Percentiles rank a stretch among this genome's conserved stretches.
phyloP scores from a whole-genome alignment of 2,329 filamentous ascomycete species.

The Alternaria burnsii region DNA sequence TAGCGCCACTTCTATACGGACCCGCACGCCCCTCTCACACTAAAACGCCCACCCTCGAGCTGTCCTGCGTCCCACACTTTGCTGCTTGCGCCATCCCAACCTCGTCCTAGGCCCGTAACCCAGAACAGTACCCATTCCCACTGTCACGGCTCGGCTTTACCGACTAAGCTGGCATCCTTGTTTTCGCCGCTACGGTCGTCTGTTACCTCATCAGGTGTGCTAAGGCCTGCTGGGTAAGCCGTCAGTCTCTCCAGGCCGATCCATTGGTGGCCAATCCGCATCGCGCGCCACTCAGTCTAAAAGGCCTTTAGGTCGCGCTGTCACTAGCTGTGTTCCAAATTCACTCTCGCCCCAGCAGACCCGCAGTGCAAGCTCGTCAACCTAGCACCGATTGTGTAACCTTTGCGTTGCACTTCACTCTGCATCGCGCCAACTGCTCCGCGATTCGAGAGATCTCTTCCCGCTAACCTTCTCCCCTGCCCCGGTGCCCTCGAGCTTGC shows the following conservation, averaged over 20 bases:
- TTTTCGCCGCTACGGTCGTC: slow-evolving; percentile 34
- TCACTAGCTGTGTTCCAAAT: slow-evolving; percentile 46
- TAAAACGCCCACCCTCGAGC: slow-evolving; percentile 22
- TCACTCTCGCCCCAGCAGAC: slow-evolving; percentile 33
- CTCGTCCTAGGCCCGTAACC: slow-evolving; percentile 34
- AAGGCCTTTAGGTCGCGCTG: slow-evolving; percentile 39
- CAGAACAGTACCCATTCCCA: slow-evolving; percentile 43
- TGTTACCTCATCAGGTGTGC: slow-evolving; percentile 51
- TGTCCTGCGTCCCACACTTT: slow-evolving; percentile 31
- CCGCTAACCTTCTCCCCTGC: slow-evolving; percentile 36
- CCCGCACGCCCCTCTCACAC: slow-evolving; percentile 27
- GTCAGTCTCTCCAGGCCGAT: slow-evolving; percentile 33
- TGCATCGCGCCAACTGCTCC: slow-evolving; percentile 46
- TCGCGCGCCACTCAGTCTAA: slow-evolving; percentile 46
- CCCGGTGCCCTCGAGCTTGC: slow-evolving; percentile 45
- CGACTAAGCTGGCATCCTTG: slow-evolving; percentile 31
- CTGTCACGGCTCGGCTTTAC: slow-evolving; percentile 48
- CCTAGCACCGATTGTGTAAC: slow-evolving; percentile 50
- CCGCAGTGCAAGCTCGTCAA: slow-evolving; percentile 41
- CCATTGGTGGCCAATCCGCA: slow-evolving; percentile 49
- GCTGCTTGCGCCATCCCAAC: slow-evolving; percentile 36
- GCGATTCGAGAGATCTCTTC: slow-evolving; percentile 44
- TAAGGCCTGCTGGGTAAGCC: slow-evolving; percentile 44
- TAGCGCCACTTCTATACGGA: slow-evolving; percentile 25
- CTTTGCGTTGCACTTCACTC: slow-evolving; percentile 45